Conservation (phyloP, 2,329 filamentous ascomycete species). For the Penicillium sp. region DNA sequence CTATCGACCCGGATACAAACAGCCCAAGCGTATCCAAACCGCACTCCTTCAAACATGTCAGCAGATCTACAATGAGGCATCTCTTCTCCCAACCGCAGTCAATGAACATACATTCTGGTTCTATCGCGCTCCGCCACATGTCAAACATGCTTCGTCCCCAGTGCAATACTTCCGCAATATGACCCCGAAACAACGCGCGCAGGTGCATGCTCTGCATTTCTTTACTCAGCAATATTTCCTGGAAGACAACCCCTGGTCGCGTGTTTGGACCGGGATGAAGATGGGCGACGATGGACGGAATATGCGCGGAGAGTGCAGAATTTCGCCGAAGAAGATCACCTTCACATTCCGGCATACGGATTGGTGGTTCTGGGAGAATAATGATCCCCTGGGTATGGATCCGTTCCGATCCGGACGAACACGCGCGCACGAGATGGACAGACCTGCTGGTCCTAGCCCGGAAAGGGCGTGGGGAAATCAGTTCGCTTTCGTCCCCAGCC, state of each 20-base stretch:
- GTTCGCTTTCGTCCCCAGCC: constrained; percentile 13
- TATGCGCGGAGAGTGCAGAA: constrained; percentile 5
- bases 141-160: constrained; percentile 10
- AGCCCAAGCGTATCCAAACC: constrained; percentile 29
- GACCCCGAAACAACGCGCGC: constrained; percentile 19
- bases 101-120: constrained; percentile 34
- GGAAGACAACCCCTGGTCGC: constrained; percentile 11
- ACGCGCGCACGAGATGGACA: not conserved
- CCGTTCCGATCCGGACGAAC: constrained; percentile 21
- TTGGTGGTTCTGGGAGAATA: constrained; percentile 32
- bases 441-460: not conserved
- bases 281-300: not conserved
- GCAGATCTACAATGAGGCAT: constrained; percentile 39
- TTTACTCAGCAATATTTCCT: constrained; percentile 30
- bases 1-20: constrained; percentile 33
- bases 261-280: not conserved
- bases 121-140: constrained; percentile 22
- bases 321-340: constrained; percentile 19
- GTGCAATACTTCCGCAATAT: constrained; percentile 19
- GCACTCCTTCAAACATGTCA: constrained; percentile 40
- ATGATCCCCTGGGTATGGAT: constrained; percentile 28
- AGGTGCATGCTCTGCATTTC: constrained; percentile 23
- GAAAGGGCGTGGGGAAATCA: constrained; percentile 2
- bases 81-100: constrained; percentile 31
- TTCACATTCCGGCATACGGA: constrained; percentile 31